Evolutionary conservation across 208 protist species (phyloP).

Genomic region (Phytomonas sp.): DNA sequence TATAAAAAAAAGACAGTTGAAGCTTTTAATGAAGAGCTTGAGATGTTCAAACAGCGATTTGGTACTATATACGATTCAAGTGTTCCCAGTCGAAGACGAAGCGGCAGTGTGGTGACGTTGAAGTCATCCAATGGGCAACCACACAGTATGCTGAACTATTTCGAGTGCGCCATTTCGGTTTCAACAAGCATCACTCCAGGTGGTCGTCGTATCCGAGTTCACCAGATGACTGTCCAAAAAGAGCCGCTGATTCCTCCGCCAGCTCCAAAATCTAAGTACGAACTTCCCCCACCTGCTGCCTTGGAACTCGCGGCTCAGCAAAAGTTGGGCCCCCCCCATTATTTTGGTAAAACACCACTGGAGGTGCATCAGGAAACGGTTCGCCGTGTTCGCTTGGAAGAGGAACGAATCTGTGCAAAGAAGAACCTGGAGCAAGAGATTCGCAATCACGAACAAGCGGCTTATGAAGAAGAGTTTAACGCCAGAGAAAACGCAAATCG

Average conservation of each 20-base stretch:
- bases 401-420: slow-evolving; percentile 34
- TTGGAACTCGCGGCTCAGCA: slow-evolving; percentile 42
- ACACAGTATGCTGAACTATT: slow-evolving; percentile 63
- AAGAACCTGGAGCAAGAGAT: slow-evolving; percentile 28
- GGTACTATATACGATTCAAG: not conserved
- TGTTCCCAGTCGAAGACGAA: not conserved
- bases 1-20: not conserved
- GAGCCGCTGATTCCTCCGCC: slow-evolving; percentile 66
- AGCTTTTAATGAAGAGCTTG: not conserved
- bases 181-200: slow-evolving; percentile 22
- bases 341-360: slow-evolving; percentile 83
- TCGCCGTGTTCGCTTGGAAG: slow-evolving; percentile 36
- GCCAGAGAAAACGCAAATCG: slow-evolving; percentile 14
- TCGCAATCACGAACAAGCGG: slow-evolving; percentile 26
- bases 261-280: slow-evolving; percentile 52
- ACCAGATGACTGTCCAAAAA: slow-evolving; percentile 39
- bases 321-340: slow-evolving; percentile 74
- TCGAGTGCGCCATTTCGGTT: slow-evolving; percentile 58
- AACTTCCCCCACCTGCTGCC: slow-evolving; percentile 18
- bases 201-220: slow-evolving; percentile 26
- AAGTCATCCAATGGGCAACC: not conserved
- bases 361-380: slow-evolving; percentile 66
- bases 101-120: not conserved
- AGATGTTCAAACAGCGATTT: not conserved
- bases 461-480: slow-evolving; percentile 18